Conservation (phyloP, 768 basidiomycete species). For the Butyriboletus loyo region DNA sequence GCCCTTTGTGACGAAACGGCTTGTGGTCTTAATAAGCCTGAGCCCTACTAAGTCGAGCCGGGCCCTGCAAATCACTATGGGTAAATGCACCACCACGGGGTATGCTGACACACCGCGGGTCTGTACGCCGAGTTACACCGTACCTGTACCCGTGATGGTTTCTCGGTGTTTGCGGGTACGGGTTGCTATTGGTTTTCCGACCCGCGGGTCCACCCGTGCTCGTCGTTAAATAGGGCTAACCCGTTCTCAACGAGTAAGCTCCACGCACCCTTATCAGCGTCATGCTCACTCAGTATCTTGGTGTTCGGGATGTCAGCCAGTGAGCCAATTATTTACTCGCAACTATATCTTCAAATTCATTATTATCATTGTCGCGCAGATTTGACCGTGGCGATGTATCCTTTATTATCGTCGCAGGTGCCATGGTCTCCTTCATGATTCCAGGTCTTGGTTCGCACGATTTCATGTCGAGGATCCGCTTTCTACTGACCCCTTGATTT, state of each 20-base stretch:
- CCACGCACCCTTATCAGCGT: background rate
- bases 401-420: conserved; percentile 66
- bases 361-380: conserved; percentile 30
- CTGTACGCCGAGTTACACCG: too few species aligned
- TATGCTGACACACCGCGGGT: too few species aligned
- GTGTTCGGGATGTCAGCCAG: conserved; percentile 20
- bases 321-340: conserved; percentile 15
- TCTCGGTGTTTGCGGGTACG: too few species aligned
- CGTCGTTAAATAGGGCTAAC: background rate
- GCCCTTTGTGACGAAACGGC: too few species aligned
- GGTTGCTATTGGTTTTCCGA: too few species aligned
- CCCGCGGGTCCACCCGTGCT: too few species aligned
- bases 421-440: conserved; percentile 76
- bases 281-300: conserved; percentile 10
- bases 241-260: conserved; percentile 15
- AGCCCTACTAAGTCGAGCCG: too few species aligned
- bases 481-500: background rate
- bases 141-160: too few species aligned
- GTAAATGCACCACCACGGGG: too few species aligned
- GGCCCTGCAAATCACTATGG: too few species aligned
- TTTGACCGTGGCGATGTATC: conserved; percentile 71
- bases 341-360: conserved; percentile 3
- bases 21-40: too few species aligned
- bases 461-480: conserved; percentile 1
- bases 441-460: conserved; percentile 58